Base-by-base conservation (phyloP, 2,329 filamentous ascomycete species). In the Beauveria brongniartii region DNA sequence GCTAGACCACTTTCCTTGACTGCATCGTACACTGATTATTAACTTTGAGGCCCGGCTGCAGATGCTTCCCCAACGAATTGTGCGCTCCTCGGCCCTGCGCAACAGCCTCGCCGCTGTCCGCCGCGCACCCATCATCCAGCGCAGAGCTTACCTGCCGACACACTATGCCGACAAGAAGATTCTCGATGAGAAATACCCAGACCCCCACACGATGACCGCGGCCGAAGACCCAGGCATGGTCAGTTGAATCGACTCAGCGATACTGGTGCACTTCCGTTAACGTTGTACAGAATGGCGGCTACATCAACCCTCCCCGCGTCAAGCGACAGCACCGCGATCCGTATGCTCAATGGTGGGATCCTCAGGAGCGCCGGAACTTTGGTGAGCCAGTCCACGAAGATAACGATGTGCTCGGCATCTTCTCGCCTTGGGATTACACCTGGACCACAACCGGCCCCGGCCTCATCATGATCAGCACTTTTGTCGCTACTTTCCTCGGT, bases 371-470 rank as follows among this genome's bases (percentile, higher is more conserved):
- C 73, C 86, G 94, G 70, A 97, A 99, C 82, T 97, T 90, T 73
- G 92, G 92, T 75, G 95, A 99, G 77, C 91, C 93, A 14, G 86
- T 96, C 57, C 93, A 99, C 75, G 95, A 99, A 77, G 94, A 99
- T 75, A 89, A 97, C 75, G 95, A 99, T 74, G 82, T 92, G 62
- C 81, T 97, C 62, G 92, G 92, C 68, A 88, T 96, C 65, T 93
- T 99, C 77, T 89, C 90, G 55, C 86, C 91, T 2, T 87, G 94
- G 74, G 88, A 92, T 69, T 97, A 99, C 79, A 94, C 87, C 61
- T 93, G 94, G 81, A 79, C 81, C 50, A 88, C 83, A 55, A 79
- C 92, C 18, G 83, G 84, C 65, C 92, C 87, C 71, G 90, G 85
- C 62, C 72, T 86, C 41, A 69, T 87, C 63, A 86, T 91, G 76